Base-by-base conservation (phyloP, 2,329 filamentous ascomycete species). In the Scleromitrula shiraiana region DNA sequence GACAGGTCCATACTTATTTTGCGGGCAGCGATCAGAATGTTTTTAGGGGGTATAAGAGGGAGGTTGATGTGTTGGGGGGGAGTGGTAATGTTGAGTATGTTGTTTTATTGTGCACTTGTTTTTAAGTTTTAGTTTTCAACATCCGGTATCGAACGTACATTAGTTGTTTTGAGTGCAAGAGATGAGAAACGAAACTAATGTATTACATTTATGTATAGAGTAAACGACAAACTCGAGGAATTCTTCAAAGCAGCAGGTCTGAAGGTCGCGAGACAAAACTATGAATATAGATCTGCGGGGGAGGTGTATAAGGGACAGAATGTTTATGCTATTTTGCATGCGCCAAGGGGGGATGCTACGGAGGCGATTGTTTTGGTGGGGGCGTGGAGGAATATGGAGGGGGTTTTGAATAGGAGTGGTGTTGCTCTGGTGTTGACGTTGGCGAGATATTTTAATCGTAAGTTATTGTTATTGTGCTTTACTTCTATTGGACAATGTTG, bases 1-100 rank as follows among this genome's bases (percentile, higher is more conserved):
- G 90, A 2, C 93, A 98, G 67, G 93, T 97, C 7, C 91, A 97
- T 69, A 95, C 93, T 1, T 98, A 98, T 68, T 98, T 98, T 64
- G 83, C 87, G 6, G 93, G 93, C 15, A 95, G 88, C 66, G 93
- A 98, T 65, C 90, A 97, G 70, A 86, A 96, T 66, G 80, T 97
- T 55, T 90, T 97, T 62, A 78, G 89, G 39, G 93, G 88, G 7
- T 97, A 94, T 66, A 81, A 85, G 61, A 82, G 88, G 62, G 93
- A 97, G 69, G 74, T 95, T 42, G 80, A 85, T 57, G 73, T 69
- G 7, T 62, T 90, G 51, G 73, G 70, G 46, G 69, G 70, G 55
- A 70, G 68, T 59, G 68, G 65, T 53, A 81, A 82, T 56, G 61
- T 68, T 51, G 72, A 75, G 76, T 79, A 66, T 52, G 72, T 40